Percentiles rank a stretch among this genome's conserved stretches.
Evolutionary conservation across 2,329 filamentous ascomycete species (phyloP).

Genomic region (Arachnomyces sp.): DNA sequence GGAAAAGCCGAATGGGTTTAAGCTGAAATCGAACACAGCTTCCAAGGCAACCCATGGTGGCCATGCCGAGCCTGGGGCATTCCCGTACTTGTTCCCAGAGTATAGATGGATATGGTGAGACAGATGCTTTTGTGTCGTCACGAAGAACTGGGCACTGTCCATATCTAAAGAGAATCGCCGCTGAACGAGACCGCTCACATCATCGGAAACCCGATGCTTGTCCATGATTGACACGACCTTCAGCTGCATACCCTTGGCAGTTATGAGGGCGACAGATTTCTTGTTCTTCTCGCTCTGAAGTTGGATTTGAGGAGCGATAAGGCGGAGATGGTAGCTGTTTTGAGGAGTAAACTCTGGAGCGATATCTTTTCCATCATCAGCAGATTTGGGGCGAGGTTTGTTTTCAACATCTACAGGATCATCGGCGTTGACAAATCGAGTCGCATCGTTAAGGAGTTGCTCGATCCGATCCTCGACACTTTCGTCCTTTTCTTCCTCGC

Average conservation of each 20-base stretch:
- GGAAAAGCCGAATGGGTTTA: constrained; percentile 95
- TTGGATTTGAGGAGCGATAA: constrained; percentile 96
- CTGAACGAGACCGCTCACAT: constrained; percentile 90
- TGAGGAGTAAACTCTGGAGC: constrained; percentile 81
- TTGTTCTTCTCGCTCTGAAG: constrained; percentile 97
- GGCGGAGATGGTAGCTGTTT: constrained; percentile 86
- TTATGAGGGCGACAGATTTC: constrained; percentile 92
- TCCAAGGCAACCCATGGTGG: constrained; percentile 98
- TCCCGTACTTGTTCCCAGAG: constrained; percentile 86
- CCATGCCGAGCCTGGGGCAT: constrained; percentile 77
- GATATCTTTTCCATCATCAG: constrained; percentile 62
- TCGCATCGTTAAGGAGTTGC: constrained; percentile 74
- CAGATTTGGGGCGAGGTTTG: constrained; percentile 22
- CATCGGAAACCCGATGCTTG: constrained; percentile 82
- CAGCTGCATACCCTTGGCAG: constrained; percentile 94
- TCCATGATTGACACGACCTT: constrained; percentile 98
- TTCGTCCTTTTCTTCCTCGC: constrained; percentile 50
- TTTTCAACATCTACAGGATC: constrained; percentile 39
- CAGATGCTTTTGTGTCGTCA: constrained; percentile 88
- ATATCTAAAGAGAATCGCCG: constrained; percentile 88
- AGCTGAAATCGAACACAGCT: constrained; percentile 93
- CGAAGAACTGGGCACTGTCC: constrained; percentile 97
- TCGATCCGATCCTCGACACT: constrained; percentile 79
- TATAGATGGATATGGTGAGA: constrained; percentile 84
- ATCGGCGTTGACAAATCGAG: constrained; percentile 68